Percentiles rank a stretch among this genome's conserved stretches.
phyloP scores from a whole-genome alignment of 768 basidiomycete species.

The Collybia nuda region DNA sequence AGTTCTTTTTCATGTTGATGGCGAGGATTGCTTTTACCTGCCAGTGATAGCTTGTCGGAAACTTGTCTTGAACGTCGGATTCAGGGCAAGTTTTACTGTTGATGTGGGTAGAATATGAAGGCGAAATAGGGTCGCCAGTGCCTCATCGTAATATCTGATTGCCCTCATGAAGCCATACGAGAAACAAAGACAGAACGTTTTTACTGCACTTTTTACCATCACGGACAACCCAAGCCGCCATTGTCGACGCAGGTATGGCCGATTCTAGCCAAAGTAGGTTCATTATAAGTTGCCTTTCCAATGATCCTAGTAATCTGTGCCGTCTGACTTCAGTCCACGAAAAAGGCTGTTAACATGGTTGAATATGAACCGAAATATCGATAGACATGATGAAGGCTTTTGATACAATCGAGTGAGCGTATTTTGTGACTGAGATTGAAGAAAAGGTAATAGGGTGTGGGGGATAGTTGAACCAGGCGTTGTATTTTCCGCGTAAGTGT shows the following conservation, averaged over 20 bases:
- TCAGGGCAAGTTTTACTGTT: conserved; percentile 63
- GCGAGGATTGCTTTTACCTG: conserved; percentile 51
- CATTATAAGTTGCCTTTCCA: conserved; percentile 86
- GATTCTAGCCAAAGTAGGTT: conserved; percentile 88
- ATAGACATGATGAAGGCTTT: conserved; percentile 84
- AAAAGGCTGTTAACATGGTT: conserved; percentile 12
- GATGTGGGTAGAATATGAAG: conserved; percentile 71
- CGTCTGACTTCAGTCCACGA: conserved; percentile 13
- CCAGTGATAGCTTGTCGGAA: conserved; percentile 85
- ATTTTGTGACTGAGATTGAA: conserved; percentile 78
- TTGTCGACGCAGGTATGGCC: conserved; percentile 60
- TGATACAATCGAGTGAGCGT: conserved; percentile 79
- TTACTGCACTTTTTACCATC: conserved; percentile 67
- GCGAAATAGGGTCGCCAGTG: conserved; percentile 59
- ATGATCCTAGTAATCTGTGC: conserved; percentile 66
- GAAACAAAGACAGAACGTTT: conserved; percentile 8
- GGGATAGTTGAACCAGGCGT: conserved; percentile 20
- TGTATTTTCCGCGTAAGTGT: conserved; percentile 25
- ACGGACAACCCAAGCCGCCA: conserved; percentile 75
- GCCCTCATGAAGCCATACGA: conserved; percentile 11
- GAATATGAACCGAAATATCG: conserved; percentile 74
- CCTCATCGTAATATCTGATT: conserved; percentile 68
- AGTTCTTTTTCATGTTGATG: no score
- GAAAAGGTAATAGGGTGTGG: conserved; percentile 76
- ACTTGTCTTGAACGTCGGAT: conserved; percentile 73